Evolutionary conservation across 169 alveolate species (phyloP).

Genomic region (Eimeria acervulina): DNA sequence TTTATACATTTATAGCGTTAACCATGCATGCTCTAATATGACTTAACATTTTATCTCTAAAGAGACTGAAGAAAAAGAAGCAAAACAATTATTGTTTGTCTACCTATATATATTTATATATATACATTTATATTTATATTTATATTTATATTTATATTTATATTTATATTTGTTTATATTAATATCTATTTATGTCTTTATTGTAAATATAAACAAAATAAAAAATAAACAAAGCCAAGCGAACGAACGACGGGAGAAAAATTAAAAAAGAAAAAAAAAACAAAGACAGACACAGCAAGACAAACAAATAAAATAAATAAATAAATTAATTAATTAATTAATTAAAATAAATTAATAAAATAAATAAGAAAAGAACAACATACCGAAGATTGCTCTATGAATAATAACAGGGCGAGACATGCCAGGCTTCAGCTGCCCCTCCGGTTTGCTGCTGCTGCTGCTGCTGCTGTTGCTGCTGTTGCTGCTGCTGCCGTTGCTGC

Average conservation of each 20-base stretch:
- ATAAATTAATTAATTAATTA: neutral
- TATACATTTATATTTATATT: too few species aligned
- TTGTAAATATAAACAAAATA: neutral
- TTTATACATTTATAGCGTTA: neutral
- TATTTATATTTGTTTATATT: too few species aligned
- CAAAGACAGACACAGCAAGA: too few species aligned
- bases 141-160: too few species aligned
- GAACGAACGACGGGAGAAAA: too few species aligned
- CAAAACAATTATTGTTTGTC: neutral
- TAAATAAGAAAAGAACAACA: constrained; percentile 81
- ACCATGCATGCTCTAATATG: too few species aligned
- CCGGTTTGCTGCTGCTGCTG: constrained; percentile 59
- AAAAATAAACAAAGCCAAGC: neutral
- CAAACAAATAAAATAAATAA: too few species aligned
- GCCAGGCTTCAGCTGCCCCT: constrained; percentile 89
- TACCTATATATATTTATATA: too few species aligned
- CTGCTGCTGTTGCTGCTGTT: constrained; percentile 7
- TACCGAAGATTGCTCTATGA: constrained; percentile 99
- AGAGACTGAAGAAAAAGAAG: neutral
- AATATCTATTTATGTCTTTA: too few species aligned
- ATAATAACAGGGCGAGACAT: constrained; percentile 98
- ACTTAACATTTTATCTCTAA: neutral
- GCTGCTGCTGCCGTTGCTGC: constrained; percentile 10
- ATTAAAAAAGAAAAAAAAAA: too few species aligned
- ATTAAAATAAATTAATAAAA: neutral